phyloP scores from a whole-genome alignment of 2,329 filamentous ascomycete species.

The Diplodia seriata region DNA sequence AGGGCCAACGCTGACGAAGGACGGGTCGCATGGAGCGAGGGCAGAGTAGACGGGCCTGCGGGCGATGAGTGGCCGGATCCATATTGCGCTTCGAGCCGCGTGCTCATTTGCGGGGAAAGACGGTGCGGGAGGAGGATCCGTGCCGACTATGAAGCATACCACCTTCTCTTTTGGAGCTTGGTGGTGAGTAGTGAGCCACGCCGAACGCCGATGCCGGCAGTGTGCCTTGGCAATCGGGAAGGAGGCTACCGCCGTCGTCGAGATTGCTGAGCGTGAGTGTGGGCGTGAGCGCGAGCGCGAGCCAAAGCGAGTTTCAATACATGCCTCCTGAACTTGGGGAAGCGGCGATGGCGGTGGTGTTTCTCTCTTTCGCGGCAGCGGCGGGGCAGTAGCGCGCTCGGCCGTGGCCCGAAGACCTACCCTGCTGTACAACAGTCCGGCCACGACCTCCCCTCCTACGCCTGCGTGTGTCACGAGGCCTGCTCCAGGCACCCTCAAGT shows the following conservation, averaged over 20 bases:
- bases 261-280: neutral
- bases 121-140: neutral
- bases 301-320: too few species aligned
- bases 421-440: neutral
- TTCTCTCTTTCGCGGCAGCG: neutral
- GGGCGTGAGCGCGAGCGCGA: neutral
- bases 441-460: neutral
- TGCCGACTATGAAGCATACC: neutral
- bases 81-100: conserved; percentile 31
- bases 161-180: conserved; percentile 29
- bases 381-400: neutral
- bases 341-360: neutral
- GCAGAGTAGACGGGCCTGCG: neutral
- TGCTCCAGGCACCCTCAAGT: neutral
- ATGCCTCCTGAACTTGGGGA: too few species aligned
- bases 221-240: neutral
- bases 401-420: neutral
- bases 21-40: conserved; percentile 18
- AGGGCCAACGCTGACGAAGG: neutral
- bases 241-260: neutral
- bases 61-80: conserved; percentile 6
- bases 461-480: conserved; percentile 14
- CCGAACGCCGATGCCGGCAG: conserved; percentile 3
- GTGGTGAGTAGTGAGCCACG: conserved; percentile 1
- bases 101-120: conserved; percentile 21